Base-by-base conservation (phyloP, 495 filamentous ascomycete species). In the Neurospora terricola region DNA sequence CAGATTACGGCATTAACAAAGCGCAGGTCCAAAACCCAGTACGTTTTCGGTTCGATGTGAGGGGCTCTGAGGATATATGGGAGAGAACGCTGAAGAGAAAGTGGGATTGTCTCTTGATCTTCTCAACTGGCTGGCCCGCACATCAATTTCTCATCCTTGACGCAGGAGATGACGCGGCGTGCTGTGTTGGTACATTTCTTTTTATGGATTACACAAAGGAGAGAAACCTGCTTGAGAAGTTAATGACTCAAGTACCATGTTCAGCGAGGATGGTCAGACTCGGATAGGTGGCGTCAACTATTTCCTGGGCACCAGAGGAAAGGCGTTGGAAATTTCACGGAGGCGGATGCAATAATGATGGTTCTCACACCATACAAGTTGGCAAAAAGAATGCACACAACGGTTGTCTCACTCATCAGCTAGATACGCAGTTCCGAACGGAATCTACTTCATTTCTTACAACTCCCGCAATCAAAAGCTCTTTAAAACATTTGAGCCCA, bases 41-140 rank as follows among this genome's bases (percentile, higher is more conserved):
- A 45, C 1, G 4, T 2, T 59, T 59, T 30, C 48, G 48, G 23
- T 16, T 27, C 4, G 2, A 30, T 16, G 2, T 59, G 0, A 30
- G 0, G 11, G 23, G 23, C 5, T 59, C 21, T 30, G 5, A 59
- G 2, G 48, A 30, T 0, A 14, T 4, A 11, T 7, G 0, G 0
- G 1, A 1, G 48, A 59, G 2, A 7, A 27, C 11, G 2, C 48
- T 59, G 0, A 0, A 14, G 0, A 30, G 2, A 8, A 30, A 3
- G 12, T 30, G 48, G 48, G 11, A 2, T 7, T 59, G 48, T 27
- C 48, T 59, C 5, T 27, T 14, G 45, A 4, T 43, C 0, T 3
- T 42, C 14, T 0, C 39, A 38, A 8, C 1, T 5, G 36, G 2
- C 3, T 2, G 30, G 3, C 2, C 3, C 30, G 30, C n/a, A n/a